Base-by-base conservation (phyloP, 192 early-diverging fungal species). In the Gamsiella multidivaricata region DNA sequence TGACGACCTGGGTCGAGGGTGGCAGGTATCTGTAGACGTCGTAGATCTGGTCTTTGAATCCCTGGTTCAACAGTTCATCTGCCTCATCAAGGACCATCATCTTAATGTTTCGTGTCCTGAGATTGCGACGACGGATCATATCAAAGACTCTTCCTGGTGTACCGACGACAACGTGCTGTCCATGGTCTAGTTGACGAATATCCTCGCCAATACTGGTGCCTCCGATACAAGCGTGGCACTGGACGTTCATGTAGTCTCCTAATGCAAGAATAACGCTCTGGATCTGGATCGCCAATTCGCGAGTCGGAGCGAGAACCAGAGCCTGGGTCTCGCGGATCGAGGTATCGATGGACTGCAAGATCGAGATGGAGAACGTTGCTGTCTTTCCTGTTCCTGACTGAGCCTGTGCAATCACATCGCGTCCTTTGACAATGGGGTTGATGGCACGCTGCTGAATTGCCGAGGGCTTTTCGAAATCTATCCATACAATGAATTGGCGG, bases 301-400 rank as follows among this genome's bases (percentile, higher is more conserved):
- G 92, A 2, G 97, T 98, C 10, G 97, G 97, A 25, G 94, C 93
- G 33, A 98, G 81, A 36, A 98, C 92, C 39, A 98, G 86, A 9
- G 94, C 96, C 76, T 99, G 97, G 0, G 93, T 94, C 69, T 98
- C 96, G 59, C 94, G 87, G 17, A 92, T 65, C 12, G 89, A 86
- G 12, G 95, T 96, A 61, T 96, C 94, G 74, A 98, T 96, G 17
- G 84, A 83, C 80, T 98, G 96, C 34, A 98, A 85, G 41, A 92
- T 92, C 12, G 94, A 94, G 63, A 98, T 98, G 2, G 94, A 95
- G 83, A 98, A 96, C 0, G 97, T 97, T 39, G 95, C 97, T 0
- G 97, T 98, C 81, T 98, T 98, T 82, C 97, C 97, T 61, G 97
- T 98, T 71, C 97, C 97, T 39, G 97, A 97, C 86, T 98, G 96